Percentiles rank a stretch among this genome's conserved stretches.
Conservation (phyloP, 202 grass and related monocot species). For the Setaria italica region DNA sequence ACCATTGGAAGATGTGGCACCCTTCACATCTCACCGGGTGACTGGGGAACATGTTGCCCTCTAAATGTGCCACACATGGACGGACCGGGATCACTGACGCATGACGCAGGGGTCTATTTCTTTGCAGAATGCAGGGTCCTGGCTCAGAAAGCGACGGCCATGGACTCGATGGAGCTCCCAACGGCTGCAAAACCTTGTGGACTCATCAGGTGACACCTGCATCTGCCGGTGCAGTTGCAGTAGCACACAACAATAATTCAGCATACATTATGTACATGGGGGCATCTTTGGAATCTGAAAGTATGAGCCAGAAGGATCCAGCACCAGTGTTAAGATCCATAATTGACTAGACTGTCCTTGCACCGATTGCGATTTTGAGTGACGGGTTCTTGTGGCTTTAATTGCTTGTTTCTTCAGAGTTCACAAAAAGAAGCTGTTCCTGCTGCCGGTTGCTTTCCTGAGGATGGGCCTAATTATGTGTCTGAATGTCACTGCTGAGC, state of each 20-base stretch:
- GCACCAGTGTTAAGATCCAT: slow-evolving; percentile 23
- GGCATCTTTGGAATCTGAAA: slow-evolving; percentile 19
- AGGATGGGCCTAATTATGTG: slow-evolving; percentile 7
- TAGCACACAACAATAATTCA: slow-evolving; percentile 49
- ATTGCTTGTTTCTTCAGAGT: slow-evolving; percentile 34
- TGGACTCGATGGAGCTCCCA: slow-evolving; percentile 1
- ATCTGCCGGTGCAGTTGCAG: slow-evolving; percentile 44
- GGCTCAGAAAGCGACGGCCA: slow-evolving; percentile 42
- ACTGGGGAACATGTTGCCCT: slow-evolving; percentile 41
- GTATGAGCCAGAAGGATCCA: slow-evolving; percentile 34
- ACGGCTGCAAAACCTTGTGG: slow-evolving; percentile 41
- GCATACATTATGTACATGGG: not conserved
- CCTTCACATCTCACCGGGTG: slow-evolving; percentile 27
- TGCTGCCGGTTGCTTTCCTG: slow-evolving; percentile 34
- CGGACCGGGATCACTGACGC: slow-evolving; percentile 34
- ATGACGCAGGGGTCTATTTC: slow-evolving; percentile 37
- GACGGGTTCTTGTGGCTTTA: slow-evolving; percentile 35
- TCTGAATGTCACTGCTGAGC: slow-evolving; percentile 1
- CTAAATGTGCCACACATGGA: slow-evolving; percentile 55
- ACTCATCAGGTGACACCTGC: slow-evolving; percentile 48
- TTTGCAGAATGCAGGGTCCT: slow-evolving; percentile 24
- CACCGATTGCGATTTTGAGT: not conserved
- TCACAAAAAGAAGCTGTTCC: not conserved
- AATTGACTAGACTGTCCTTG: slow-evolving; percentile 11
- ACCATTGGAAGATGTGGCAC: slow-evolving; percentile 29